These are phyloP conservation scores for Skeletonema potamos DNA, from an alignment of 108 stramenopile species.

Conservation along the genomic window DNA sequence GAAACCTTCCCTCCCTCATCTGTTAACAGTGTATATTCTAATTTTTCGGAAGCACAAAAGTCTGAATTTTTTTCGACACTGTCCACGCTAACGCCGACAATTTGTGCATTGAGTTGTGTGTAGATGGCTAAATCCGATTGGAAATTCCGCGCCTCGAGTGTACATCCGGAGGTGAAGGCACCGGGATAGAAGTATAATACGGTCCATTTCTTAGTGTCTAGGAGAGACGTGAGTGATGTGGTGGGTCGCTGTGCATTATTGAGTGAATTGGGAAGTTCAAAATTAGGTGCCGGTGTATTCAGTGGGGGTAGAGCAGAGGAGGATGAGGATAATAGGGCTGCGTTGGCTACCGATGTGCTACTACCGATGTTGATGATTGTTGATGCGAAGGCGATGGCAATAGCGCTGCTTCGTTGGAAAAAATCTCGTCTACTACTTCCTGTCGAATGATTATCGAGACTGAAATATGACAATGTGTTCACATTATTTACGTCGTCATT, in stretches of 20 bases:
- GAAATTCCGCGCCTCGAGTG: conserved; percentile 78
- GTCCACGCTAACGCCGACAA: conserved; percentile 84
- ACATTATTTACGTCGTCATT: background rate
- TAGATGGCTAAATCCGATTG: conserved; percentile 60
- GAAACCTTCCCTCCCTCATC: conserved; percentile 68
- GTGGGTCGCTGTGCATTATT: background rate
- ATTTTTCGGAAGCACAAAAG: conserved; percentile 64
- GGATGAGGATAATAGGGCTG: background rate
- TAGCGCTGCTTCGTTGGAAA: background rate
- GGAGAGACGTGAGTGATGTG: background rate
- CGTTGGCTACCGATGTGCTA: background rate
- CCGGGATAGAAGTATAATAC: conserved; percentile 88
- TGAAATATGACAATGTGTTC: too few species aligned
- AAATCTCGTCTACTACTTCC: background rate
- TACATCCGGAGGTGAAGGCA: conserved; percentile 82
- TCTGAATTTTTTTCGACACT: conserved; percentile 78
- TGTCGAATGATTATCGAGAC: background rate
- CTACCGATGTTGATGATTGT: background rate
- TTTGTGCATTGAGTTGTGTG: conserved; percentile 58
- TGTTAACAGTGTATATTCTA: conserved; percentile 76
- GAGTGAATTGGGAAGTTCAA: background rate
- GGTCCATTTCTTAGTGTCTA: conserved; percentile 55
- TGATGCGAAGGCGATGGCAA: background rate
- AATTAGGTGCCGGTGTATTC: background rate
- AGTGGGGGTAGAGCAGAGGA: background rate